Evolutionary conservation across 768 basidiomycete genomes (phyloP).

Genomic region (Hypholoma sublateritium): DNA sequence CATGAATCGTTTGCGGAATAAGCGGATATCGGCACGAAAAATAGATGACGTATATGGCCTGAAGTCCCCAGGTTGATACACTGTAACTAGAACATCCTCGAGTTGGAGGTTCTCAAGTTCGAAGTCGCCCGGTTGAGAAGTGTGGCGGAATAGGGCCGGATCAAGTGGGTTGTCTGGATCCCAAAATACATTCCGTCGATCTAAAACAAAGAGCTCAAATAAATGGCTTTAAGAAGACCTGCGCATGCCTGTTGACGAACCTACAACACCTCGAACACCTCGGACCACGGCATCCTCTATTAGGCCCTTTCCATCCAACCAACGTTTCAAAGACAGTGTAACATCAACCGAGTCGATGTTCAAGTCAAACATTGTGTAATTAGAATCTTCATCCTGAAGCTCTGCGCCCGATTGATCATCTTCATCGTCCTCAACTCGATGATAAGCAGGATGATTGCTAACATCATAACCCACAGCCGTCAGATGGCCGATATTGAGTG

Average conservation of each 20-base stretch:
- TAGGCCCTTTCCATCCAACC: conserved; percentile 95
- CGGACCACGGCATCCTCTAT: conserved; percentile 89
- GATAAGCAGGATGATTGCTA: conserved; percentile 71
- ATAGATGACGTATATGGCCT: conserved; percentile 91
- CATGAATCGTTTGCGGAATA: conserved; percentile 88
- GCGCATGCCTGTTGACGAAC: conserved; percentile 41
- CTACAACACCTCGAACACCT: conserved; percentile 91
- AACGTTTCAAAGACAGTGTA: conserved; percentile 83
- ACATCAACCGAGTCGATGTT: conserved; percentile 96
- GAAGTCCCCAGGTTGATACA: conserved; percentile 92
- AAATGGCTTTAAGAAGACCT: not conserved
- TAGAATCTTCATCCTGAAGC: conserved; percentile 53
- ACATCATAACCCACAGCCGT: conserved; percentile 75
- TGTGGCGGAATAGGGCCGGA: conserved; percentile 79
- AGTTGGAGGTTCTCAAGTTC: conserved; percentile 87
- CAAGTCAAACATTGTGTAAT: conserved; percentile 91
- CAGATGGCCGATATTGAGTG: conserved; percentile 30
- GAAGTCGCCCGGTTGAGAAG: conserved; percentile 79
- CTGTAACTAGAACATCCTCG: conserved; percentile 91
- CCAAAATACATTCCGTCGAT: conserved; percentile 85
- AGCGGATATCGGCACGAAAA: conserved; percentile 86
- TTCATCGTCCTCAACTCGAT: conserved; percentile 53
- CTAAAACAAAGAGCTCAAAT: conserved; percentile 37
- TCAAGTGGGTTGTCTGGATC: conserved; percentile 80
- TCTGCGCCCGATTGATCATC: conserved; percentile 48